Percentiles rank a stretch among this genome's conserved stretches.
These are phyloP conservation scores for Saturnispora sanitii DNA, from an alignment of 805 yeast genomes.

Conservation along the genomic window DNA sequence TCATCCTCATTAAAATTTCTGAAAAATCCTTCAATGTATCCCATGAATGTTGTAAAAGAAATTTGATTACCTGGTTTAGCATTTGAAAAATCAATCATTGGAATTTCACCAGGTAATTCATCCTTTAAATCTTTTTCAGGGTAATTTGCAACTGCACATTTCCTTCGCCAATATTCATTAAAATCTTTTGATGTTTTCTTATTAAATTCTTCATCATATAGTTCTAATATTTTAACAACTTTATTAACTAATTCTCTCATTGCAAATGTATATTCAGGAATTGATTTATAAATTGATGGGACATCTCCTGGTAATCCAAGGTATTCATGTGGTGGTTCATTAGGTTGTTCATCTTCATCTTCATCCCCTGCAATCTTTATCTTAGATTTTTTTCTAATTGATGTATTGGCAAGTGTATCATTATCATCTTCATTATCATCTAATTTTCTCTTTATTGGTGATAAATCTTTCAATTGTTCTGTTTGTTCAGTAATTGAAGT, in stretches of 20 bases:
- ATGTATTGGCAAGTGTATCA: conserved; percentile 5
- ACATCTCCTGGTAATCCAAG: conserved; percentile 22
- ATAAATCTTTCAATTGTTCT: conserved; percentile 9
- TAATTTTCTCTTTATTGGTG: not conserved
- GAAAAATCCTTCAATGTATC: conserved; percentile 79
- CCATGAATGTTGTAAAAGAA: conserved; percentile 77
- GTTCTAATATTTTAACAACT: conserved; percentile 15
- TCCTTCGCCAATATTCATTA: conserved; percentile 55
- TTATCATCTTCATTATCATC: conserved; percentile 1
- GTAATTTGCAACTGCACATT: conserved; percentile 83
- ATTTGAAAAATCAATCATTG: conserved; percentile 76
- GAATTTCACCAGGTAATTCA: conserved; percentile 78
- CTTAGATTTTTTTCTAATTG: not conserved
- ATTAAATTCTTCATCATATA: conserved; percentile 38
- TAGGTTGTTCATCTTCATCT: conserved; percentile 13
- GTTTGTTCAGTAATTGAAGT: not conserved
- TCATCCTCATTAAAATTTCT: conserved; percentile 76
- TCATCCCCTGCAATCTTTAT: conserved; percentile 6
- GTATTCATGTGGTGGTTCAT: not conserved
- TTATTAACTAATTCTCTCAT: conserved; percentile 17
- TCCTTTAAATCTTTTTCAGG: conserved; percentile 71
- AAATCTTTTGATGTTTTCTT: conserved; percentile 49
- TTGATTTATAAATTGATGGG: conserved; percentile 35
- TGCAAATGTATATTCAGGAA: conserved; percentile 7
- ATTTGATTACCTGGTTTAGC: conserved; percentile 85